Conservation (phyloP, 345 rosid genomes). For the Euphorbia peplus region DNA sequence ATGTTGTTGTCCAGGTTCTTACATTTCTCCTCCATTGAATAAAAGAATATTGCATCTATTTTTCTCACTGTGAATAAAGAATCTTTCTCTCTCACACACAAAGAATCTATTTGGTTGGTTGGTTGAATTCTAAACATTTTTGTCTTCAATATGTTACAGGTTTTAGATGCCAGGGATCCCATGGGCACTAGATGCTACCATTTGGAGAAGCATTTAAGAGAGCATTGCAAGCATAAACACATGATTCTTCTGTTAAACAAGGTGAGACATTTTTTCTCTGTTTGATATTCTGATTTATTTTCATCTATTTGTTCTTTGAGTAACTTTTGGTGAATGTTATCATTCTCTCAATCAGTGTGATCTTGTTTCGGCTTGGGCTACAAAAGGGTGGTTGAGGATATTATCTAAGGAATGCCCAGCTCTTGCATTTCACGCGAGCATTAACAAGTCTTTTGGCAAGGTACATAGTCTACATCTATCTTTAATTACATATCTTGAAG, state of each 20-base stretch:
- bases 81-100: background rate
- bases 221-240: constrained; percentile 86
- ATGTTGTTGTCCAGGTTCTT: constrained; percentile 87
- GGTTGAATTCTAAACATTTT: background rate
- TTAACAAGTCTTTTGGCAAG: constrained; percentile 92
- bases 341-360: constrained; percentile 57
- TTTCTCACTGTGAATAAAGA: background rate
- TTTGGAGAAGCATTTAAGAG: constrained; percentile 82
- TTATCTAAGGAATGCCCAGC: constrained; percentile 92
- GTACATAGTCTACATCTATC: constrained; percentile 27
- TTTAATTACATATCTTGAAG: background rate
- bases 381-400: constrained; percentile 85
- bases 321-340: constrained; percentile 2
- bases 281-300: background rate
- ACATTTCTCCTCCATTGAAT: background rate
- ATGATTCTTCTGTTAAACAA: constrained; percentile 89
- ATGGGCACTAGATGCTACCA: constrained; percentile 89
- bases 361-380: constrained; percentile 95
- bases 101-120: too few relatives aligned
- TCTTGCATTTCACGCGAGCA: constrained; percentile 94
- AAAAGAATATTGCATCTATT: background rate
- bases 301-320: background rate
- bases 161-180: constrained; percentile 96
- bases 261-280: constrained; percentile 38
- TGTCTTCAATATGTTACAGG: constrained; percentile 36